These are phyloP conservation scores for Begonia fuchsioides DNA, from an alignment of 306 rosid species.

Conservation along the genomic window DNA sequence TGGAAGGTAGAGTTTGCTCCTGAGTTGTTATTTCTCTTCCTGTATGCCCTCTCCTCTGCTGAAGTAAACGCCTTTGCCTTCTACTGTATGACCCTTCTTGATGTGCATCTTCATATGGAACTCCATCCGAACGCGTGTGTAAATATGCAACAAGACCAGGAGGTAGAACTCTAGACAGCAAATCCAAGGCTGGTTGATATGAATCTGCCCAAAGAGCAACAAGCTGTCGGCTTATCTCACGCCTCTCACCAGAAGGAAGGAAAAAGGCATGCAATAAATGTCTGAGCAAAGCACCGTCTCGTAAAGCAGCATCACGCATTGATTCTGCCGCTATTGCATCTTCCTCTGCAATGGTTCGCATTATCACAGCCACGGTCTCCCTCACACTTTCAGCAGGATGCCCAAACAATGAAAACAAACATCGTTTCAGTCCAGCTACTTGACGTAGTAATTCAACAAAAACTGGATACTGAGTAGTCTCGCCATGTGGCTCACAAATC, in stretches of 20 bases:
- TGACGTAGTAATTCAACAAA: slow-evolving; percentile 93
- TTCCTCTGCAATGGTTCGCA: slow-evolving; percentile 98
- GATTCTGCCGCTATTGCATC: slow-evolving; percentile 99
- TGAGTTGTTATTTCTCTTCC: slow-evolving; percentile 67
- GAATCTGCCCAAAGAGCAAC: slow-evolving; percentile 99
- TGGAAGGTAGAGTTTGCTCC: slow-evolving; percentile 56
- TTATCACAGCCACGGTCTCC: slow-evolving; percentile 90
- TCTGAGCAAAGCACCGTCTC: slow-evolving; percentile 93
- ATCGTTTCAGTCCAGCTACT: slow-evolving; percentile 97
- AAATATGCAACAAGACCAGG: slow-evolving; percentile 99
- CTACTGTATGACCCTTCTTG: slow-evolving; percentile 63
- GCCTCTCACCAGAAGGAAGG: slow-evolving; percentile 81
- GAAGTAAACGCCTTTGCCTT: slow-evolving; percentile 82
- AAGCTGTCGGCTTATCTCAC: slow-evolving; percentile 91
- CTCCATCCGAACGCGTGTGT: slow-evolving; percentile 83
- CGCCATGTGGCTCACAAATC: slow-evolving; percentile 98
- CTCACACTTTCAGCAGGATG: slow-evolving; percentile 98
- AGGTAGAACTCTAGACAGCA: slow-evolving; percentile 86
- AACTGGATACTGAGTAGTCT: slow-evolving; percentile 87
- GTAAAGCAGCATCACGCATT: slow-evolving; percentile 97
- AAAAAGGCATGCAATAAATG: slow-evolving; percentile 86
- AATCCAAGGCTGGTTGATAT: slow-evolving; percentile 82
- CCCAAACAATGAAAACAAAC: slow-evolving; percentile 93
- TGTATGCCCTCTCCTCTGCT: slow-evolving; percentile 60
- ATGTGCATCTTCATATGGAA: slow-evolving; percentile 36